Conservation (phyloP, 1,284 basidiomycete genomes). For the Trametes sp. region DNA sequence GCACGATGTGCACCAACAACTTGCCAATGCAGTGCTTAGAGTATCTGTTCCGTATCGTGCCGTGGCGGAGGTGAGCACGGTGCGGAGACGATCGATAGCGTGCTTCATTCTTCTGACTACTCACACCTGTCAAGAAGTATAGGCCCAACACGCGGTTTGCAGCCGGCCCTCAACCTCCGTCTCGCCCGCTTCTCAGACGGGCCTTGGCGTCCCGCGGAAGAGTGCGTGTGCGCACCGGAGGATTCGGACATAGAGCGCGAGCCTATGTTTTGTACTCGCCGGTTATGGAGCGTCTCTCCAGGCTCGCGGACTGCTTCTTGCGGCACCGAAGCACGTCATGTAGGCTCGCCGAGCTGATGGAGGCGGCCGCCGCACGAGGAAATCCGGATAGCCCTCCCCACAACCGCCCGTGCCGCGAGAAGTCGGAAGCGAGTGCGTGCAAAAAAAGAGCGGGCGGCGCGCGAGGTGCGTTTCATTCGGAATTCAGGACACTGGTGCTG, state of each 20-base stretch:
- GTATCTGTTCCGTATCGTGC: neutral
- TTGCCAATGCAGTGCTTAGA: neutral
- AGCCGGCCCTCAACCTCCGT: neutral
- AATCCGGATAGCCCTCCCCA: conserved; percentile 3
- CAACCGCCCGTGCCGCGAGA: neutral
- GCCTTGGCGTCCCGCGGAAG: conserved; percentile 3
- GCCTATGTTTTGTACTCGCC: neutral
- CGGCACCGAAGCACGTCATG: conserved; percentile 9
- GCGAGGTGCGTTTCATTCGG: conserved; percentile 3
- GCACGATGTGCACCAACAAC: no score
- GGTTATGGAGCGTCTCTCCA: neutral
- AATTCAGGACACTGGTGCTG: conserved; percentile 11
- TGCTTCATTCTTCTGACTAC: no score
- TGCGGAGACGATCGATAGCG: no score
- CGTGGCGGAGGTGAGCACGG: no score
- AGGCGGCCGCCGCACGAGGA: neutral
- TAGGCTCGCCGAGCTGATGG: conserved; percentile 6
- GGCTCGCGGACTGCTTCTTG: neutral
- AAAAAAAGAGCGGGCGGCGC: neutral
- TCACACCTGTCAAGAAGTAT: neutral
- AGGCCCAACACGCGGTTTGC: neutral
- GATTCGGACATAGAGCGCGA: neutral
- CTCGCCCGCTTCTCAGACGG: neutral
- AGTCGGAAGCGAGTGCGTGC: neutral
- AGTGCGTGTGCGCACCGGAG: neutral